phyloP scores from a whole-genome alignment of 352 stramenopile species.

The Phytophthora syringae region DNA sequence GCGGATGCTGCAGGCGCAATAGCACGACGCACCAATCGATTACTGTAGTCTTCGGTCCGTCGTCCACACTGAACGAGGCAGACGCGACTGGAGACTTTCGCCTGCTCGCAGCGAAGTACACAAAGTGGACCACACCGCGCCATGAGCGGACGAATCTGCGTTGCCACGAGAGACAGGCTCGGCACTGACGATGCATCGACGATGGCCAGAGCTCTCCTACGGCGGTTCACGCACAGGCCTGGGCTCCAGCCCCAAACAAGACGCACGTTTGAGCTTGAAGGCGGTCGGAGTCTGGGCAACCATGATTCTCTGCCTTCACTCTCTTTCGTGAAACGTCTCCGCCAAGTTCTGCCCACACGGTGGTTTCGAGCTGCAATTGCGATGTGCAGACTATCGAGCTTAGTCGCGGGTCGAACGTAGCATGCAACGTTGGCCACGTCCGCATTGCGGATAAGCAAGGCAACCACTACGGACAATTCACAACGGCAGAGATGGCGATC shows the following conservation, averaged over 20 bases:
- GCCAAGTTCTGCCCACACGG: no score
- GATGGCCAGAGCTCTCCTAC: not conserved
- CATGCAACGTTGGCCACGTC: not conserved
- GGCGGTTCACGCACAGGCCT: not conserved
- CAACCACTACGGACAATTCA: not conserved
- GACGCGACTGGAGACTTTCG: constrained; percentile 25
- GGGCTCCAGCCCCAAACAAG: not conserved
- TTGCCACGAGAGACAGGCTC: not conserved
- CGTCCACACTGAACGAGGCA: constrained; percentile 4
- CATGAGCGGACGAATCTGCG: not conserved
- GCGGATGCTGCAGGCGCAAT: not conserved
- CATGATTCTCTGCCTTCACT: no score
- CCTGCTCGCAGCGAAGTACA: constrained; percentile 7
- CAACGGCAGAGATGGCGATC: not conserved
- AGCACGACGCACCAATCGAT: constrained; percentile 9
- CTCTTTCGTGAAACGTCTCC: no score
- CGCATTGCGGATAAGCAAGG: not conserved
- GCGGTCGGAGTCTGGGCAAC: not conserved
- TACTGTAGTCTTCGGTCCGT: constrained; percentile 15
- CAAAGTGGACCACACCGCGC: constrained; percentile 25
- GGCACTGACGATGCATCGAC: no score
- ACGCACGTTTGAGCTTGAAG: not conserved
- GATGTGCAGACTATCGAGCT: no score
- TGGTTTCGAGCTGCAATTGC: no score
- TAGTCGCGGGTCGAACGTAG: not conserved